Evolutionary conservation across 2,329 filamentous ascomycete genomes (phyloP).

Genomic region (Fusarium tanahbumbuense): DNA sequence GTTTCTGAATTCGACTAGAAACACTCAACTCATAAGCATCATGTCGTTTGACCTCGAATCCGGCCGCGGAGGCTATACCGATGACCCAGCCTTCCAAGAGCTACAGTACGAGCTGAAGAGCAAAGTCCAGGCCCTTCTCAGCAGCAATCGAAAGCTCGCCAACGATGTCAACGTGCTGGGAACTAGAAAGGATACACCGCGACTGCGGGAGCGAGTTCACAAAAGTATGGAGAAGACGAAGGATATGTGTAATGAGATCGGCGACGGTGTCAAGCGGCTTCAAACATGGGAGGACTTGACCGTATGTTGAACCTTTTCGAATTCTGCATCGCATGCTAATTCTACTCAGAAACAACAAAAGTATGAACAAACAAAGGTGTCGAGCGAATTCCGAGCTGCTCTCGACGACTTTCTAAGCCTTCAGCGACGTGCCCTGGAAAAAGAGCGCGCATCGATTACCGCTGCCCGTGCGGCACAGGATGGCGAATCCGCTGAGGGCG

Average conservation of each 20-base stretch:
- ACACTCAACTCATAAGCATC: background rate
- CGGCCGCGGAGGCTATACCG: constrained; percentile 81
- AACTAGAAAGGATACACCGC: constrained; percentile 89
- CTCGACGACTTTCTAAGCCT: constrained; percentile 91
- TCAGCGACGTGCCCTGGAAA: constrained; percentile 91
- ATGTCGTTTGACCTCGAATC: constrained; percentile 98
- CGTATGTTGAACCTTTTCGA: constrained; percentile 59
- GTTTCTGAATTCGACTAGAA: constrained; percentile 1
- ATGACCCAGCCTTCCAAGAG: constrained; percentile 91
- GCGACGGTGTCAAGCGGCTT: constrained; percentile 92
- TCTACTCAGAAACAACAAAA: constrained; percentile 83
- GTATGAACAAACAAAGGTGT: constrained; percentile 95
- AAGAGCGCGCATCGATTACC: constrained; percentile 86
- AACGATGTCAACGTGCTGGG: constrained; percentile 88
- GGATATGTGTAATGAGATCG: constrained; percentile 88
- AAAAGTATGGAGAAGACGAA: constrained; percentile 88
- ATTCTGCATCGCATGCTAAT: constrained; percentile 26
- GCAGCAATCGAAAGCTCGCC: constrained; percentile 85
- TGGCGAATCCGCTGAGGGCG: constrained; percentile 58
- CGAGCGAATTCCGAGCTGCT: constrained; percentile 89
- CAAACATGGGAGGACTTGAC: constrained; percentile 87
- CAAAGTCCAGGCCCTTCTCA: constrained; percentile 88
- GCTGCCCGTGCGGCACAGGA: constrained; percentile 86
- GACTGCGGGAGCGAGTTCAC: constrained; percentile 90
- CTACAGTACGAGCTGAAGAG: constrained; percentile 86